Evolutionary conservation across 179 eudicot species (phyloP), one percentile per base, ranked within the genome.

Genomic region (Nepenthes alata): DNA sequence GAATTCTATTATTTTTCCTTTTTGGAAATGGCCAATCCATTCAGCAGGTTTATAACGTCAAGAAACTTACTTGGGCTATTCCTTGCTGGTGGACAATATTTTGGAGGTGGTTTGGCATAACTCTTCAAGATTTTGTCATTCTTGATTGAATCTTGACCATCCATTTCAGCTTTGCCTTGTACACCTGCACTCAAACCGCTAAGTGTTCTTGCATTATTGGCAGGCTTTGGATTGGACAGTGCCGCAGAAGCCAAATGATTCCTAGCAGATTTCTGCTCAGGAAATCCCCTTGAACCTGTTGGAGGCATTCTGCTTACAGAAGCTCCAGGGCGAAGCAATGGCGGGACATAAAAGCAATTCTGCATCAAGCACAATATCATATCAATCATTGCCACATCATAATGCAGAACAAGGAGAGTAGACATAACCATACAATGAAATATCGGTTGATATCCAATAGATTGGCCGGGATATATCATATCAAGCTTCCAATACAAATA

Each of bases 101-200:
- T 82, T 4, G 86, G 88, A 41, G 57, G 76, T 44, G 64, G 84
- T 70, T 70, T 85, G 13, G 65, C 73, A 36, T 78, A 62, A 41
- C 52, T 71, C 65, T 78, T 89, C 6, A 67, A 2, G 55, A 76
- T 53, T 69, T 76, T 86, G 55, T 84, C 83, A 62, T 71, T 83
- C 81, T 76, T 87, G 62, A 47, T 74, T 39, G 72, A 57, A 74
- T 83, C 85, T 84, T 84, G 74, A 74, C 81, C 68, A 73, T 78
- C 89, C 91, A 91, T 63, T 75, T 91, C 95, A 79, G 86, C 73
- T 72, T 84, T 91, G 37, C 96, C 82, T 60, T 89, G 98, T 55
- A 89, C 95, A 57, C 95, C 80, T 70, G 85, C 64, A 57, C 75
- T 76, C 62, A 82, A 64, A 15, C 80, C 78, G 49, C 73, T 54